Base-by-base conservation (phyloP, 1,139 yeast species). In the Pichia sp. region DNA sequence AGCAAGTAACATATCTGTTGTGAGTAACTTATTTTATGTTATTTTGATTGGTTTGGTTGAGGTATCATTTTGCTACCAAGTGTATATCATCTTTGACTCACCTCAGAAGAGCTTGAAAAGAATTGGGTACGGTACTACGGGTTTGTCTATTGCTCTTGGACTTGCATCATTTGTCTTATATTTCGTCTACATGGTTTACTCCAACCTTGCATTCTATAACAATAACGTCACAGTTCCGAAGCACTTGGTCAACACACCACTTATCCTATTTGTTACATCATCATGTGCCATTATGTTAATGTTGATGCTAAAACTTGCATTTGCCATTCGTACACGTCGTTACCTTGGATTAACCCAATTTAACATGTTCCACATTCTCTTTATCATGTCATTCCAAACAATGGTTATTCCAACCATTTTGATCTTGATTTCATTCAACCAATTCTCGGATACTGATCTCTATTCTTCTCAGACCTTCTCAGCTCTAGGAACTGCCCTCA, bases 371-470 rank as follows among this genome's bases (percentile, higher is more conserved):
- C 95, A 86, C 56, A 75, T 87, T 24, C 60, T 91, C 30, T 62
- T 85, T 41, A 81, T 87, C 39, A 82, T 84, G 87, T 64, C 83
- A 2, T 63, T 75, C n/a, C 97, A 91, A 56, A 78, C 95, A 0
- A 69, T 87, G 68, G 57, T 86, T 12, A 62, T 84, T 17, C 97
- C 97, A 3, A 72, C 93, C 0, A 59, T 81, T 5, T 52, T 91
- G 7, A 48, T 55, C 30, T 32, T 51, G 13, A 37, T 50, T 23
- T 51, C 58, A 4, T 56, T 51, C 37, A 44, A 42, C 25, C 39
- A 41, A 9, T 41, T 41, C 19, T 37, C 44, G 4, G 19, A 34
- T 3, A 31, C 34, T 8, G 41, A 38, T 26, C 31, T 30, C 14
- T 46, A 37, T 22, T 42, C 49, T 13, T 45, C 49, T 5, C 47